Evolutionary conservation across 208 protist species (phyloP).

Genomic region (Leishmania tropica): DNA sequence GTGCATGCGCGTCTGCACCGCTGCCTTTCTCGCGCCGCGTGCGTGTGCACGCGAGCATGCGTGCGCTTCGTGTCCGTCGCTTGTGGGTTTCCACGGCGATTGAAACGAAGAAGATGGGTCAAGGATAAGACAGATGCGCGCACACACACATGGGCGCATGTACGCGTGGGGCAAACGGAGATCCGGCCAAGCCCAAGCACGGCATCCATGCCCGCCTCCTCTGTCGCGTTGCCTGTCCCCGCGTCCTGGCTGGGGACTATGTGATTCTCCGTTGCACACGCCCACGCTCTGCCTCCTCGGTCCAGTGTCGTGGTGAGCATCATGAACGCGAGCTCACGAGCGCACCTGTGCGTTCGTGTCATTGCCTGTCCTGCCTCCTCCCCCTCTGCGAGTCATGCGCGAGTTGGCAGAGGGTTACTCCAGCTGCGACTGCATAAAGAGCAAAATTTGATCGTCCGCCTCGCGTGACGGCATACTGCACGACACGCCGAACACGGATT

Average conservation of each 20-base stretch:
- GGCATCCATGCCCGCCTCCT: neutral
- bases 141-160: neutral
- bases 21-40: neutral
- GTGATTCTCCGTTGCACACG: neutral
- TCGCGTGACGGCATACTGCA: conserved; percentile 7
- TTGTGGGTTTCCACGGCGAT: neutral
- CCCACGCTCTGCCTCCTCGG: neutral
- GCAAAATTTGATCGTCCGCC: conserved; percentile 18
- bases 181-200: neutral
- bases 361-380: neutral
- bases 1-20: neutral
- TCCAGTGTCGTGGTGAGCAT: neutral
- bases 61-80: too few relatives aligned
- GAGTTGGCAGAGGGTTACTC: neutral
- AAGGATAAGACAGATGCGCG: neutral
- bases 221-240: neutral
- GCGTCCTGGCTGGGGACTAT: neutral
- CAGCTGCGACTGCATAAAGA: conserved; percentile 14
- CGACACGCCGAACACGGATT: conserved; percentile 23
- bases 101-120: neutral
- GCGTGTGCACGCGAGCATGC: neutral
- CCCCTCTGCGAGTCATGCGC: neutral
- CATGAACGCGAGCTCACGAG: neutral
- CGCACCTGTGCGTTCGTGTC: neutral
- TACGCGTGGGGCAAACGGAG: neutral